Conservation (phyloP, 495 filamentous ascomycete genomes). For the Bathelium albidoporum region DNA sequence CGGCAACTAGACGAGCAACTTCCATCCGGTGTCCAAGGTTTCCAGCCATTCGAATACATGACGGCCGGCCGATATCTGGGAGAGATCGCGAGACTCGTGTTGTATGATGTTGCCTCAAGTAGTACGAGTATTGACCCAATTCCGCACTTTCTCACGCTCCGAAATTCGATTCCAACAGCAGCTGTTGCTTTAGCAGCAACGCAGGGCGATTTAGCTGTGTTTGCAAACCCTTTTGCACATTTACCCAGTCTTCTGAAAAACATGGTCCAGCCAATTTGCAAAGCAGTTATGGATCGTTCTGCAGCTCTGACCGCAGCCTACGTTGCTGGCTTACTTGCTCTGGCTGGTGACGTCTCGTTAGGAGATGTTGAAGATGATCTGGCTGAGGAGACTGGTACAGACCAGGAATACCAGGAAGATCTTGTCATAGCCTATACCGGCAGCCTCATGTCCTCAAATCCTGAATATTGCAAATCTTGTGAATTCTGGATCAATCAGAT, state of each 20-base stretch:
- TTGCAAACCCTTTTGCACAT: background rate
- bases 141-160: background rate
- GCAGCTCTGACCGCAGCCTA: constrained; percentile 64
- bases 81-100: constrained; percentile 42
- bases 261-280: constrained; percentile 11
- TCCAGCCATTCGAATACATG: constrained; percentile 40
- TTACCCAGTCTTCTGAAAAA: background rate
- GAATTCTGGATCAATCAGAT: constrained; percentile 57
- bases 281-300: constrained; percentile 55
- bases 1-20: constrained; percentile 30
- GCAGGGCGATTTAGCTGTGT: background rate
- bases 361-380: constrained; percentile 16
- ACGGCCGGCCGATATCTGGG: constrained; percentile 46
- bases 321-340: constrained; percentile 55
- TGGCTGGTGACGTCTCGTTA: constrained; percentile 48
- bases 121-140: no score
- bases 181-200: background rate
- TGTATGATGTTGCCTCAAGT: constrained; percentile 7
- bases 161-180: background rate
- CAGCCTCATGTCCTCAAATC: constrained; percentile 68
- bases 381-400: background rate
- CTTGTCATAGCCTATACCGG: constrained; percentile 70
- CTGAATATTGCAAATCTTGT: constrained; percentile 58
- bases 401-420: constrained; percentile 34
- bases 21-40: constrained; percentile 25